A percentile compares a stretch with the other conserved stretches of the same genome.
These are phyloP conservation scores for Marasmius tenuissimus DNA, from an alignment of 1,284 basidiomycete species.

Conservation along the genomic window DNA sequence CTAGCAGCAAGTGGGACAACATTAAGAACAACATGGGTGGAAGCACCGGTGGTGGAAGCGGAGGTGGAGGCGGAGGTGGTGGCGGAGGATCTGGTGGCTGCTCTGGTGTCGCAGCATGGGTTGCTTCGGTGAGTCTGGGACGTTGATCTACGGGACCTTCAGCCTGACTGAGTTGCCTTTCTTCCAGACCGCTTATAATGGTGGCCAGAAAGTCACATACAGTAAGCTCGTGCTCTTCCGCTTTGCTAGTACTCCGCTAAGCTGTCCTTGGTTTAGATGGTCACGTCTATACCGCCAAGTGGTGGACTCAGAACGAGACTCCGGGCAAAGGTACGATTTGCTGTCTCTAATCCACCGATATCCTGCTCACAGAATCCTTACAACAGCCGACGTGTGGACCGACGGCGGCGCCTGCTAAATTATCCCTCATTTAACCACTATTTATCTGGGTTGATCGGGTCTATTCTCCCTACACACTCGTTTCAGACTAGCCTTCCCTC, in stretches of 20 bases:
- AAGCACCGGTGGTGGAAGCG: conserved; percentile 13
- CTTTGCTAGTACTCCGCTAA: background rate
- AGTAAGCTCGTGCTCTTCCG: conserved; percentile 30
- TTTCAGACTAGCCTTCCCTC: too few species aligned
- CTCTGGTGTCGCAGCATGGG: conserved; percentile 54
- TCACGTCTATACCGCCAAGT: conserved; percentile 51
- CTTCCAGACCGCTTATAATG: conserved; percentile 44
- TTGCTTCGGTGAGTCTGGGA: conserved; percentile 29
- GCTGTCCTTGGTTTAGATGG: conserved; percentile 24
- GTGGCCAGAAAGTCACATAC: conserved; percentile 49
- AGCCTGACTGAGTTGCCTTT: background rate
- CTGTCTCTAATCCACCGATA: background rate
- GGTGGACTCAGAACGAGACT: conserved; percentile 60
- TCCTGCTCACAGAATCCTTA: background rate
- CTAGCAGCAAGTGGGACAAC: conserved; percentile 70
- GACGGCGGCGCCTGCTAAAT: conserved; percentile 29
- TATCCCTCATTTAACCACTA: background rate
- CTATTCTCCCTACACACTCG: too few species aligned
- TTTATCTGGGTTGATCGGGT: background rate
- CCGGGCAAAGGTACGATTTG: conserved; percentile 39
- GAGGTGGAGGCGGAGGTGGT: conserved; percentile 22
- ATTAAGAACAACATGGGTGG: conserved; percentile 61
- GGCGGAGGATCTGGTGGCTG: conserved; percentile 37
- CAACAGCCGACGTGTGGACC: conserved; percentile 33
- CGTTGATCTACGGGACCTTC: background rate